A percentile compares a stretch with the other conserved stretches of the same genome.
These are phyloP conservation scores for Blastocystis sp. DNA, from an alignment of 352 stramenopile genomes.

Conservation along the genomic window DNA sequence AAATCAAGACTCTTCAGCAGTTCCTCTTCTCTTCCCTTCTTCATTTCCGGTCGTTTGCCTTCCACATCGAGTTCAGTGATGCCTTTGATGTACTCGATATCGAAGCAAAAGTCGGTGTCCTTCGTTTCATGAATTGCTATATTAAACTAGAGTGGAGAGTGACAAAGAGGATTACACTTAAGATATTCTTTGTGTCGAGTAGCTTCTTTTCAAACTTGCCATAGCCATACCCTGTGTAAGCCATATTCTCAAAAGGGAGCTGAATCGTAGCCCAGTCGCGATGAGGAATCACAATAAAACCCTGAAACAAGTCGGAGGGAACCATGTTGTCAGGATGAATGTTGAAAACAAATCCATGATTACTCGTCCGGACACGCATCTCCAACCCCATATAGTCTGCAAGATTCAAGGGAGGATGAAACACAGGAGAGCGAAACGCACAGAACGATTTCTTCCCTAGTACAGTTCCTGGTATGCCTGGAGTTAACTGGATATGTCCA, in stretches of 20 bases:
- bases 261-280: conserved; percentile 57
- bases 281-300: conserved; percentile 56
- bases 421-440: conserved; percentile 52
- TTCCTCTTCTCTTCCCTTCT: conserved; percentile 18
- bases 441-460: conserved; percentile 58
- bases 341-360: conserved; percentile 54
- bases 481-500: conserved; percentile 23
- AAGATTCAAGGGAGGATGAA: conserved; percentile 51
- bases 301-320: conserved; percentile 52
- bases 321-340: conserved; percentile 61
- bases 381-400: conserved; percentile 42
- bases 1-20: conserved; percentile 42
- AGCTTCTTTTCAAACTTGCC: conserved; percentile 57
- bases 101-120: conserved; percentile 56
- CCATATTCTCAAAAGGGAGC: conserved; percentile 45
- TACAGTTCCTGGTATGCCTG: conserved; percentile 52
- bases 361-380: conserved; percentile 56
- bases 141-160: conserved; percentile 38
- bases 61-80: conserved; percentile 13
- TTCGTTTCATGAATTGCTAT: conserved; percentile 56
- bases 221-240: conserved; percentile 52
- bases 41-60: conserved; percentile 55
- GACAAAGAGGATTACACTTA: background rate
- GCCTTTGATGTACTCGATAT: conserved; percentile 59
- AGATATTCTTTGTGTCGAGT: conserved; percentile 40